Evolutionary conservation across 2,329 filamentous ascomycete species (phyloP).

Genomic region (Epichloe coenophiala): DNA sequence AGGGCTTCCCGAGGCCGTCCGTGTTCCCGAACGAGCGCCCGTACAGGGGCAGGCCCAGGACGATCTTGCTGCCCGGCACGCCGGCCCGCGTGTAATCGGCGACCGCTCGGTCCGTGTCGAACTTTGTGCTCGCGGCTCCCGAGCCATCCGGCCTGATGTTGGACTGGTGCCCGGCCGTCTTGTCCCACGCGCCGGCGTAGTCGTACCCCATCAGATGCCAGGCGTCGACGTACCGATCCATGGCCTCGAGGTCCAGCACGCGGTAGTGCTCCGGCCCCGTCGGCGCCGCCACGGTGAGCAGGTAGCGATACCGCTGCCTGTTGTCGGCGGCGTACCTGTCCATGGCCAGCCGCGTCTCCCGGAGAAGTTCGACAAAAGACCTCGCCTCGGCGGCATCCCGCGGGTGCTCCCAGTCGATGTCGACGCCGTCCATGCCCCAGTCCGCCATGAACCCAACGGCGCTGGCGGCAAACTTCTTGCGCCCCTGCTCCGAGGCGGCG

Average conservation of each 20-base stretch:
- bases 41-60: conserved; percentile 67
- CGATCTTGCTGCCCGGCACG: conserved; percentile 50
- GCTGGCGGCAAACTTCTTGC: conserved; percentile 51
- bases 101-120: conserved; percentile 54
- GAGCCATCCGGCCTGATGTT: conserved; percentile 46
- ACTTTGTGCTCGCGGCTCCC: conserved; percentile 48
- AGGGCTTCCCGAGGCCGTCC: conserved; percentile 49
- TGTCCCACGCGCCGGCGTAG: conserved; percentile 56
- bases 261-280: conserved; percentile 35
- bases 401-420: conserved; percentile 46
- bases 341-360: conserved; percentile 29
- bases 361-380: conserved; percentile 28
- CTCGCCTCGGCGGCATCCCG: conserved; percentile 23
- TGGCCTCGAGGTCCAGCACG: conserved; percentile 35
- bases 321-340: conserved; percentile 26
- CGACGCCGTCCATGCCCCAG: conserved; percentile 44
- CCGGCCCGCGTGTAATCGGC: conserved; percentile 35
- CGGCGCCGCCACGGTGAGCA: conserved; percentile 36
- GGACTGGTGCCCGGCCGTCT: conserved; percentile 49
- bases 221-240: conserved; percentile 43
- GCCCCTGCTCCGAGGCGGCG: conserved; percentile 45
- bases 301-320: conserved; percentile 31
- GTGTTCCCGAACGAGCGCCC: conserved; percentile 63
- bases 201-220: conserved; percentile 59
- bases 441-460: conserved; percentile 59